Percentiles rank a stretch among this genome's conserved stretches.
Evolutionary conservation across 768 basidiomycete species (phyloP).

Genomic region (Omphalotus guepiniiformis): DNA sequence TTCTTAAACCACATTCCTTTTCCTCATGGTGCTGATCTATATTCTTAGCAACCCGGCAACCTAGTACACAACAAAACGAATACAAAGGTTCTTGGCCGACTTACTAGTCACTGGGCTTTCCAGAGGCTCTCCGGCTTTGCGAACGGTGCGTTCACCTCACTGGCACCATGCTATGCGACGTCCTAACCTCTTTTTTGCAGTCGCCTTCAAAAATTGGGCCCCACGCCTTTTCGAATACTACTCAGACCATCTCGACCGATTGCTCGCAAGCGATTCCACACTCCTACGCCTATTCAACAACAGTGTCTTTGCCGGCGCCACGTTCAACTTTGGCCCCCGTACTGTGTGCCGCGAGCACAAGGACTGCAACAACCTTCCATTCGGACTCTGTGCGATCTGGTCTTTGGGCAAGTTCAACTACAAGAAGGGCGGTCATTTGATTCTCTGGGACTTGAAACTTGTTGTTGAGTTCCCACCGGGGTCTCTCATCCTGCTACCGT

Average conservation of each 20-base stretch:
- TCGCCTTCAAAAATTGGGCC: conserved; percentile 16
- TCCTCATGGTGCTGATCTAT: too few relatives aligned
- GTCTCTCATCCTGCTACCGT: conserved; percentile 16
- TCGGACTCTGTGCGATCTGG: conserved; percentile 23
- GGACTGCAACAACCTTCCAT: conserved; percentile 20
- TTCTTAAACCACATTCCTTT: neutral
- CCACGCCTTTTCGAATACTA: too few relatives aligned
- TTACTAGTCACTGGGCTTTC: conserved; percentile 4
- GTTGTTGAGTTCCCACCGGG: conserved; percentile 22
- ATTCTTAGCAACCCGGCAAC: conserved; percentile 7
- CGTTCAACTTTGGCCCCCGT: conserved; percentile 22
- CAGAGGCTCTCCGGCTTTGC: conserved; percentile 18
- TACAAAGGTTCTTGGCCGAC: neutral
- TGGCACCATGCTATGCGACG: neutral
- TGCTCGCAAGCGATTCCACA: neutral
- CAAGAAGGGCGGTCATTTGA: conserved; percentile 22
- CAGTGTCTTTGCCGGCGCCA: conserved; percentile 15
- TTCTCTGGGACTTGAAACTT: conserved; percentile 20
- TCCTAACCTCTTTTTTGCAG: conserved; percentile 2
- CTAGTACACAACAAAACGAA: neutral
- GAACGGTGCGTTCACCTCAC: conserved; percentile 13
- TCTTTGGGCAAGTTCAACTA: conserved; percentile 21
- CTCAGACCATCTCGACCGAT: neutral
- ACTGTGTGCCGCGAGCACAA: conserved; percentile 12
- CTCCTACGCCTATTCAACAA: neutral